Conservation (phyloP, 2,329 filamentous ascomycete genomes). For the Alternaria gaisen region DNA sequence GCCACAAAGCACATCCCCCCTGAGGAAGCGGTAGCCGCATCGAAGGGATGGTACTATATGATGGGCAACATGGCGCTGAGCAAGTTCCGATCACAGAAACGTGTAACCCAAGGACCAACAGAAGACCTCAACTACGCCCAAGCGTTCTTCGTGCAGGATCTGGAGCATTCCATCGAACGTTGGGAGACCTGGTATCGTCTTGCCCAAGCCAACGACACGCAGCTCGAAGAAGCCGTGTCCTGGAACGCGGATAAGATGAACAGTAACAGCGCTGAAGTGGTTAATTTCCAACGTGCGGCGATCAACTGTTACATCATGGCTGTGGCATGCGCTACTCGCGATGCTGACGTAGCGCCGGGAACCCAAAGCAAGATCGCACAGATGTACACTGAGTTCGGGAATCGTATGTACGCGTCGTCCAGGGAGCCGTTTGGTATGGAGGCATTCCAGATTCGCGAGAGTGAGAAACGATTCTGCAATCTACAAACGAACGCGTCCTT, state of each 20-base stretch:
- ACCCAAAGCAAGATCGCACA: constrained; percentile 67
- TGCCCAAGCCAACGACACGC: constrained; percentile 86
- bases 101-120: constrained; percentile 79
- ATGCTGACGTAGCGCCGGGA: constrained; percentile 63
- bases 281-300: constrained; percentile 78
- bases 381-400: constrained; percentile 73
- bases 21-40: constrained; percentile 74
- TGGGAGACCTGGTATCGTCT: constrained; percentile 94
- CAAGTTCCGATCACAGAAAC: constrained; percentile 82
- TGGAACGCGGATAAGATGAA: constrained; percentile 95
- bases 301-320: constrained; percentile 83
- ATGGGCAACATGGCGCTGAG: constrained; percentile 87
- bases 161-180: constrained; percentile 81
- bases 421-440: constrained; percentile 74
- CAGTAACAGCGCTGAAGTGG: constrained; percentile 77
- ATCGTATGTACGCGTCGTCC: constrained; percentile 73
- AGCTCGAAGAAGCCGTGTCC: constrained; percentile 84
- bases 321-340: constrained; percentile 67
- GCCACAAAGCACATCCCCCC: constrained; percentile 60
- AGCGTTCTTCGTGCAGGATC: constrained; percentile 79
- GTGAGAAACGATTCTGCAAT: constrained; percentile 69
- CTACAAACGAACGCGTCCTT: constrained; percentile 57
- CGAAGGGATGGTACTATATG: constrained; percentile 90
- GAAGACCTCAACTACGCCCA: constrained; percentile 85
- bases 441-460: constrained; percentile 67